phyloP scores from a whole-genome alignment of 129 eudicot species.

The Apium graveolens region DNA sequence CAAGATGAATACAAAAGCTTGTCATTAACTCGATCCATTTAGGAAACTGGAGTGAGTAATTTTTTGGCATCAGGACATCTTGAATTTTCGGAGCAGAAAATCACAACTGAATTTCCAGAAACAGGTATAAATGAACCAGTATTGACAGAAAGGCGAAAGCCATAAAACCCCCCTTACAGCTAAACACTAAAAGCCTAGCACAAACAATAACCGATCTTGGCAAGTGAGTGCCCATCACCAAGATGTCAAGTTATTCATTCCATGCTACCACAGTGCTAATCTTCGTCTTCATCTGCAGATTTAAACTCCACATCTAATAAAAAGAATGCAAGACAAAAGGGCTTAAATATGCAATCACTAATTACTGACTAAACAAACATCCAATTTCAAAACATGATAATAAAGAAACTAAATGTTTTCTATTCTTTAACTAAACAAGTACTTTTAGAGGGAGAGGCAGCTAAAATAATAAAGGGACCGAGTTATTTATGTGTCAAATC shows the following conservation, averaged over 20 bases:
- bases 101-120: conserved; percentile 9
- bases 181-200: conserved; percentile 1
- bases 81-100: not conserved
- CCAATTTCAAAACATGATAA: too few species aligned
- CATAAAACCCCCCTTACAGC: conserved; percentile 10
- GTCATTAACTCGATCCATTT: not conserved
- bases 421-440: too few species aligned
- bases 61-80: not conserved
- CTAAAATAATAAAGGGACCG: too few species aligned
- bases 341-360: not conserved
- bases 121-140: not conserved
- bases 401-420: too few species aligned
- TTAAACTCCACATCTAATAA: not conserved
- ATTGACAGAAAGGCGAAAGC: conserved; percentile 3
- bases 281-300: conserved; percentile 71
- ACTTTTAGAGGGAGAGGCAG: too few species aligned
- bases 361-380: too few species aligned
- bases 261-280: conserved; percentile 23
- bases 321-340: not conserved
- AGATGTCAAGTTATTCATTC: conserved; percentile 1
- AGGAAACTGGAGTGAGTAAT: not conserved
- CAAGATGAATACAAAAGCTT: not conserved
- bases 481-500: too few species aligned
- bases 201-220: conserved; percentile 3
- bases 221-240: conserved; percentile 10